These are phyloP conservation scores for Tilletia walkeri DNA, from an alignment of 1,284 basidiomycete genomes.

Conservation along the genomic window DNA sequence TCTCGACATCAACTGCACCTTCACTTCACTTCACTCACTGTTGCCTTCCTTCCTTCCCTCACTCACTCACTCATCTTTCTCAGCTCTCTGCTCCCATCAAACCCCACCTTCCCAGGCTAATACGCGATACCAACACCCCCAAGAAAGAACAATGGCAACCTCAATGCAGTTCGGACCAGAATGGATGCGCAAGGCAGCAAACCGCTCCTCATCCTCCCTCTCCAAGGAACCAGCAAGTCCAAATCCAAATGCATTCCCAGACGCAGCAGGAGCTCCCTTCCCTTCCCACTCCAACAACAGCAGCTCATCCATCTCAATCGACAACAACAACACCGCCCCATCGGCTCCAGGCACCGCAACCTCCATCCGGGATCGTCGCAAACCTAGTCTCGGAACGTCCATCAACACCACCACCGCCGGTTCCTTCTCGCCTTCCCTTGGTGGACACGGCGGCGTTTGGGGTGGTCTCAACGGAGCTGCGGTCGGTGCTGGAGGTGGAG, in stretches of 20 bases:
- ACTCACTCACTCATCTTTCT: not conserved
- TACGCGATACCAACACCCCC: too few relatives aligned
- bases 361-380: slow-evolving; percentile 2
- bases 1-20: too few relatives aligned
- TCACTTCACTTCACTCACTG: not conserved
- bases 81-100: too few relatives aligned
- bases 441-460: too few relatives aligned
- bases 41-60: too few relatives aligned
- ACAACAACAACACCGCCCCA: not conserved
- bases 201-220: slow-evolving; percentile 10
- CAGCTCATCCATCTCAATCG: slow-evolving; percentile 15
- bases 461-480: slow-evolving; percentile 5
- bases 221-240: slow-evolving; percentile 14
- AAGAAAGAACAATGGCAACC: slow-evolving; percentile 34
- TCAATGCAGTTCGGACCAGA: slow-evolving; percentile 52
- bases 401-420: not conserved
- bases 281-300: slow-evolving; percentile 20
- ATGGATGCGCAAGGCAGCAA: slow-evolving; percentile 51
- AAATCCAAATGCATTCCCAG: slow-evolving; percentile 16
- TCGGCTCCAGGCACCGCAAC: not conserved
- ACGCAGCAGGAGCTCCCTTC: slow-evolving; percentile 17
- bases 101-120: too few relatives aligned
- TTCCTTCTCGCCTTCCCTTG: not conserved
- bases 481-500: not conserved
- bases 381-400: not conserved